Percentiles rank a stretch among this genome's conserved stretches.
These are phyloP conservation scores for Myxozyma kluyveri DNA, from an alignment of 805 yeast species.

Conservation along the genomic window DNA sequence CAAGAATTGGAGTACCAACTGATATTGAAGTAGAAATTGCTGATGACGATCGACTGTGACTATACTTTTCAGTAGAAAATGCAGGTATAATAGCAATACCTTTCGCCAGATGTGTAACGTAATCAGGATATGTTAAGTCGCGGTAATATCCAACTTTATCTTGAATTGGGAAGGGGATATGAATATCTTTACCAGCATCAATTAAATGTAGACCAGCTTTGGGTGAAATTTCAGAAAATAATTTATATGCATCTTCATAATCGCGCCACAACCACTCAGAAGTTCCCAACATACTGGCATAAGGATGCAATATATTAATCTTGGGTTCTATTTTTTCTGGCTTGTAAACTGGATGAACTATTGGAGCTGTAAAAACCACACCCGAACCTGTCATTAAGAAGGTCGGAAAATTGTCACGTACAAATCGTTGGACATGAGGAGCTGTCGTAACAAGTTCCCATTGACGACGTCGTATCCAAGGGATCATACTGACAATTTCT, in stretches of 20 bases:
- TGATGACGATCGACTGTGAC: slow-evolving; percentile 24
- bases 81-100: slow-evolving; percentile 25
- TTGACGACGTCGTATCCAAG: slow-evolving; percentile 27
- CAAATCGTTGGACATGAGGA: slow-evolving; percentile 22
- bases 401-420: slow-evolving; percentile 19
- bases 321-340: slow-evolving; percentile 1
- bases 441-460: slow-evolving; percentile 29
- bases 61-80: slow-evolving; percentile 14
- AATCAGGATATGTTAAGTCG: slow-evolving; percentile 18
- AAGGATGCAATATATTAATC: slow-evolving; percentile 12
- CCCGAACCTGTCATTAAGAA: slow-evolving; percentile 16
- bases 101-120: slow-evolving; percentile 18
- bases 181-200: slow-evolving; percentile 21
- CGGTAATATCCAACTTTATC: slow-evolving; percentile 12
- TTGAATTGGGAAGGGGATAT: slow-evolving; percentile 10
- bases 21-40: slow-evolving; percentile 23
- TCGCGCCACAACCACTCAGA: slow-evolving; percentile 27
- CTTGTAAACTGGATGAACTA: slow-evolving; percentile 26
- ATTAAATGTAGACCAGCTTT: slow-evolving; percentile 20
- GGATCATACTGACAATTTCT: slow-evolving; percentile 21
- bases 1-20: slow-evolving; percentile 26
- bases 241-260: slow-evolving; percentile 22
- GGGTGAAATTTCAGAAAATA: slow-evolving; percentile 9
- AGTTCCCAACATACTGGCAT: slow-evolving; percentile 26
- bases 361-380: slow-evolving; percentile 11